Percentiles rank a stretch among this genome's conserved stretches.
phyloP scores from a whole-genome alignment of 768 basidiomycete species.

The Sporobolomyces phaffii region DNA sequence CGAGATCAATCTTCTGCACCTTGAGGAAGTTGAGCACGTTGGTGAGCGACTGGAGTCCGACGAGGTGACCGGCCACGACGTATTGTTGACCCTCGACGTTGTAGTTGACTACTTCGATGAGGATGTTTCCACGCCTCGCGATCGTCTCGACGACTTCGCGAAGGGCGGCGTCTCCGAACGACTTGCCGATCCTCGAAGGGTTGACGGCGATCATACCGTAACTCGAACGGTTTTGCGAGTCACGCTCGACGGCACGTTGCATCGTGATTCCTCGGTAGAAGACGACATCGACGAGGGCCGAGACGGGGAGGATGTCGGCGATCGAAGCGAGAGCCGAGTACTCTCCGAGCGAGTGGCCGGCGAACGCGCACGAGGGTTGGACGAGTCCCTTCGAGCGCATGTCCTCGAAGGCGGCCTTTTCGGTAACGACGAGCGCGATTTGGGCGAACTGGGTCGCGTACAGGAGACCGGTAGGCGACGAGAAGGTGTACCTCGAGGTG shows the following conservation, averaged over 20 bases:
- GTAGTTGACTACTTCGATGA: constrained; percentile 91
- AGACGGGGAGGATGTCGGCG: constrained; percentile 90
- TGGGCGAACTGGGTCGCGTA: constrained; percentile 99
- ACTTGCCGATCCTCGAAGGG: constrained; percentile 85
- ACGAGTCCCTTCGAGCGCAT: constrained; percentile 95
- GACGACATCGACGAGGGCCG: constrained; percentile 91
- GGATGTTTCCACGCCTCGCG: constrained; percentile 63
- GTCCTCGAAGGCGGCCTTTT: constrained; percentile 97
- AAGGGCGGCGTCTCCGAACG: constrained; percentile 91
- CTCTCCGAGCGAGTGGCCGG: constrained; percentile 96
- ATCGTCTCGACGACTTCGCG: constrained; percentile 94
- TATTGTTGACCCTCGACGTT: constrained; percentile 91
- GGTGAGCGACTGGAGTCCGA: constrained; percentile 86
- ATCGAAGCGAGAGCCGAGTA: constrained; percentile 98
- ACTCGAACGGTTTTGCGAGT: constrained; percentile 82
- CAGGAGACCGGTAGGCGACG: constrained; percentile 85
- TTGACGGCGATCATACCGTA: constrained; percentile 99
- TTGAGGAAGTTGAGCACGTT: constrained; percentile 79
- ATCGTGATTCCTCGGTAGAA: constrained; percentile 99
- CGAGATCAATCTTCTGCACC: constrained; percentile 67
- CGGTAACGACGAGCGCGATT: constrained; percentile 94
- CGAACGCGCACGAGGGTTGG: constrained; percentile 85
- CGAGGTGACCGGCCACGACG: constrained; percentile 93
- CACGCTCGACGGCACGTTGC: constrained; percentile 98
- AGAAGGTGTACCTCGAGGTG: constrained; percentile 96